These are phyloP conservation scores for Favolaschia claudopus DNA, from an alignment of 768 basidiomycete species.

Conservation along the genomic window DNA sequence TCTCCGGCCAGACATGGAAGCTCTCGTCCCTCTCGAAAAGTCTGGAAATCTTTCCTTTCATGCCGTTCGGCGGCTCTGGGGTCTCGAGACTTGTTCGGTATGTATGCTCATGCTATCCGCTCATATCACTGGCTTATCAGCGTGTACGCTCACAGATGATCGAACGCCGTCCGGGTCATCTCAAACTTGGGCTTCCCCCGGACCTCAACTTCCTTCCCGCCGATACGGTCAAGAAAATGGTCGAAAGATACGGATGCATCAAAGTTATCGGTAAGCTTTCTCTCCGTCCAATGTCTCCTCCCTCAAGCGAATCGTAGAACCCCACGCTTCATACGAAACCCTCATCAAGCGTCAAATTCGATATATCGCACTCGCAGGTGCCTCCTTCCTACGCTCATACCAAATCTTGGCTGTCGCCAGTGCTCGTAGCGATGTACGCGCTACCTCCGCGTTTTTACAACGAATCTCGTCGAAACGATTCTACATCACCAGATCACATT, in stretches of 20 bases:
- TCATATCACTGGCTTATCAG: too few relatives aligned
- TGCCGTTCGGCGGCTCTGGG: slow-evolving; percentile 15
- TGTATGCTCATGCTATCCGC: neutral
- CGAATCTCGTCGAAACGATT: neutral
- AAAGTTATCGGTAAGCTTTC: slow-evolving; percentile 22
- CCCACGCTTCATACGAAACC: slow-evolving; percentile 17
- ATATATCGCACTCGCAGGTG: slow-evolving; percentile 3
- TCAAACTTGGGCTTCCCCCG: slow-evolving; percentile 13
- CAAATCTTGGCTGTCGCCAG: neutral
- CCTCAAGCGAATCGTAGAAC: neutral
- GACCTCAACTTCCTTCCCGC: slow-evolving; percentile 18
- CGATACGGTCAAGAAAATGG: neutral
- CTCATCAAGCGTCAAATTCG: slow-evolving; percentile 11
- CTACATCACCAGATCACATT: too few relatives aligned
- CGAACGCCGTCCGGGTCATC: slow-evolving; percentile 7
- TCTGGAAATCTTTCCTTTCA: slow-evolving; percentile 12
- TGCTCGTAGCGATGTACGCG: neutral
- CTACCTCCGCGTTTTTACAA: neutral
- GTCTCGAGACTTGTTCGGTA: slow-evolving; percentile 22
- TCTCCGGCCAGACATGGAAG: slow-evolving; percentile 21
- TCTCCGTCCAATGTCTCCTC: neutral
- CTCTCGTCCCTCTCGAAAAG: slow-evolving; percentile 1
- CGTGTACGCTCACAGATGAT: neutral
- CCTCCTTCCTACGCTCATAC: neutral
- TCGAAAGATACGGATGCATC: slow-evolving; percentile 11